Base-by-base conservation (phyloP, 2,329 filamentous ascomycete genomes). In the Arthrobotrys sinensis region DNA sequence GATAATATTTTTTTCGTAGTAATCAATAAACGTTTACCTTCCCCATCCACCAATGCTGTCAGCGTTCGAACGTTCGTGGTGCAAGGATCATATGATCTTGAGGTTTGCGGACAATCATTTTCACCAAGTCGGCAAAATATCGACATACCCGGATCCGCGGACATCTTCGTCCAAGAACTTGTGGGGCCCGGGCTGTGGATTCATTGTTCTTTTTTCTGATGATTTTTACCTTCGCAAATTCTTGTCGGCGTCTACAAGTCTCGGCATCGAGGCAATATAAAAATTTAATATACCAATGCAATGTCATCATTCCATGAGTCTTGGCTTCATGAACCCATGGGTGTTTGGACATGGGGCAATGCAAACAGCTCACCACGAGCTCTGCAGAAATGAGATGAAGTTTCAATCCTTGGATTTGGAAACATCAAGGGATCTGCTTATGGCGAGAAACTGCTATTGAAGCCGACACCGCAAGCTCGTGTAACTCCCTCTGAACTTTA, bases 251-350 rank as follows among this genome's bases (percentile, higher is more conserved):
- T 43, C 55, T 28, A 40, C 1, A 60, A 16, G 14, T 43, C 16
- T 60, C 8, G 21, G 19, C 19, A 28, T 60, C 36, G 28, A 28
- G 19, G 14, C 5, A 24, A 43, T 43, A 60, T 28, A n/a, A 36
- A 36, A 36, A 10, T 34, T 52, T 34, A 38, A 60, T 40, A 43
- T 43, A 40, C 1, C n/a, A 43, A 60, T 60, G 55, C 55, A 60
- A 11, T 60, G 53, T 43, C 19, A 60, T 60, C 36, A 43, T 28
- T 28, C 36, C n/a, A 4, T 10, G 19, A 38, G 16, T 12, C 52
- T 57, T 57, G 36, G 55, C 16, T 32, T 60, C 55, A 24, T 43
- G 10, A 19, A 21, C 10, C 10, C 55, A 43, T 1, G 7, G 24
- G 4, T n/a, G 7, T 43, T 3, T 11, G 36, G 11, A 12, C 34